Base-by-base conservation (phyloP, 495 filamentous ascomycete species). In the Podospora anserina region DNA sequence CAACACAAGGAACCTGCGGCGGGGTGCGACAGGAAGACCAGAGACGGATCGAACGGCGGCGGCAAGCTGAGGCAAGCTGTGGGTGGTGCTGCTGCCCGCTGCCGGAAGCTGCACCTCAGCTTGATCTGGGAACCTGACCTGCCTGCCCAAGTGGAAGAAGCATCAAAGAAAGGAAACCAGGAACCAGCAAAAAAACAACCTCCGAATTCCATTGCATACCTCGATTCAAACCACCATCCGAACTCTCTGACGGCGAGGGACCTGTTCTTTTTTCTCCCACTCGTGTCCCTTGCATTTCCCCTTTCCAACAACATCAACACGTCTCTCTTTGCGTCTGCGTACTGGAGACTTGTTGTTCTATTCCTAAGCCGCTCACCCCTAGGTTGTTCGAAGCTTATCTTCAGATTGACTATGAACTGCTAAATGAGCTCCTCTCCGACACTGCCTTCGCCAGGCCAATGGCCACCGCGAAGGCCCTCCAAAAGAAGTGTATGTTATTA, bases 391-490 rank as follows among this genome's bases (percentile, higher is more conserved):
- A 49, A 49, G 39, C 39, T 49, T 49, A 49, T 11, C 39, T 49
- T 49, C 39, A 49, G 39, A 49, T 49, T 58, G 49, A 65, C 64
- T 34, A 56, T 57, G 54, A 57, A 26, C 49, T 57, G 16, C 64
- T 39, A 60, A 64, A 79, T 79, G 78, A 80, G 70, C 73, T 71
- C 77, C 58, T 70, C 67, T 62, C 65, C 77, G 9, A 34, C 75
- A 27, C 61, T 69, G 39, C 60, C 75, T 56, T 39, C 74, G 55
- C 59, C 73, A 3, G 69, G 69, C 72, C 76, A 72, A 53, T 78
- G 74, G 77, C 76, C 77, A 20, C 77, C 76, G 15, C 69, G 66
- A 27, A 69, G 78, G 63, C 72, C 75, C 4, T 81, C 78, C 49
- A 77, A 77, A 69, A 71, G 78, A 70, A 81, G 68, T 56, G 78